Evolutionary conservation across 805 yeast genomes (phyloP), one percentile per base, ranked within the genome.

Genomic region (Cyberlindnera xishuangbannaensis): DNA sequence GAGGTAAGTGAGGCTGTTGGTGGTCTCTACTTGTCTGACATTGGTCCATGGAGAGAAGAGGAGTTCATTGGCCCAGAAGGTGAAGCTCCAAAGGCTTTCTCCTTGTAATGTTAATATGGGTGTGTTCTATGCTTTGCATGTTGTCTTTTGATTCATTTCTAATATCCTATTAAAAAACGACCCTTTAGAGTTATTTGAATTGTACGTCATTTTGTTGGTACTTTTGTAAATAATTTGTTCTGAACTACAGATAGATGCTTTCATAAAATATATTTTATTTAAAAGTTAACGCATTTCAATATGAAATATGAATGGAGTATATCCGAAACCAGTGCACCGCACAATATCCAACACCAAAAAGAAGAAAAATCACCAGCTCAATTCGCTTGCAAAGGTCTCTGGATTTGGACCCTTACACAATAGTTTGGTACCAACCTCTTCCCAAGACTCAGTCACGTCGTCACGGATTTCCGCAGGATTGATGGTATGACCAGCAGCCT

Each of bases 11-110:
- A 76, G 31, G 69, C 72, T 8, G 83, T 76, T 29, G 83, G 87
- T 51, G 95, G 95, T 17, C 72, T 92, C 45, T 83, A 79, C 60
- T 66, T 92, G 53, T 76, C 92, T 25, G 97, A 92, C 58, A 67
- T 81, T 46, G 98, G 98, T 47, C 98, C 98, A 44, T 92, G 98
- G 98, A 83, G 96, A 72, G 92, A 90, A 42, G 67, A 79, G 20
- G 51, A 82, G 62, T 90, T 53, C 62, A 80, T 87, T 56, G 97
- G 97, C 11, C 95, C 95, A 39, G 97, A 88, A 65, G 96, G 96
- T 44, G 85, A 80, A 61, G 95, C 95, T 33, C 96, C 96, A 54
- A 66, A 62, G 50, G 67, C 76, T 13, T 66, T 70, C 30, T 38
- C 42, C 25, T 29, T 39, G 34, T 39, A 32, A 35, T 21, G 9